phyloP scores from a whole-genome alignment of 2,329 filamentous ascomycete genomes.

The Capronia epimyces region DNA sequence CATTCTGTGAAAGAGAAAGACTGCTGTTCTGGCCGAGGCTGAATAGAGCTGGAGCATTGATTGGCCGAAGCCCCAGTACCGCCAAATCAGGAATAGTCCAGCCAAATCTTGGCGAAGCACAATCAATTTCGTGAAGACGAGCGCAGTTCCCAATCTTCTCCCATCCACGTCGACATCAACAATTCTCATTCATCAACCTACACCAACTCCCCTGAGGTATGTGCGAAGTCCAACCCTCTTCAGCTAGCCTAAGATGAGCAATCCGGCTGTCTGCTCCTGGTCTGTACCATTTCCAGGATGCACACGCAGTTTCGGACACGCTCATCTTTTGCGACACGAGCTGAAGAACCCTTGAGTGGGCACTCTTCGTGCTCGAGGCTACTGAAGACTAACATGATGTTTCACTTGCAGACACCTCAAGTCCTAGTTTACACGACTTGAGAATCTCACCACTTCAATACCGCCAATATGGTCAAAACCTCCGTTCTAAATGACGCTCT shows the following conservation, averaged over 20 bases:
- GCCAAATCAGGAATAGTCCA: neutral
- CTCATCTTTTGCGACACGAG: conserved; percentile 46
- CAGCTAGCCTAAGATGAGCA: conserved; percentile 30
- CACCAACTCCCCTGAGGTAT: conserved; percentile 26
- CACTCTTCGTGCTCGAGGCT: conserved; percentile 65
- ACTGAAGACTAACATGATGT: conserved; percentile 55
- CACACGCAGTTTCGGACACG: conserved; percentile 18
- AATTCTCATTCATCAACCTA: conserved; percentile 15
- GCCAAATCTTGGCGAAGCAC: conserved; percentile 8
- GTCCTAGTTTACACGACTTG: conserved; percentile 44
- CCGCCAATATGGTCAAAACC: conserved; percentile 90
- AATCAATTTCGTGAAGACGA: neutral
- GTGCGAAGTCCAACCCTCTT: conserved; percentile 25
- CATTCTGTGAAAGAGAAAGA: too few relatives aligned
- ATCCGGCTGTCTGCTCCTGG: conserved; percentile 14
- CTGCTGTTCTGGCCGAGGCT: too few relatives aligned
- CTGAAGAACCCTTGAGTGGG: conserved; percentile 64
- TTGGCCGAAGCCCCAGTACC: neutral
- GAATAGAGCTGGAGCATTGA: neutral
- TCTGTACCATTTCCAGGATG: conserved; percentile 23
- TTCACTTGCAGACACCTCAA: conserved; percentile 54
- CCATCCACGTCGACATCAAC: conserved; percentile 14
- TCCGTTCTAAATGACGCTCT: conserved; percentile 99
- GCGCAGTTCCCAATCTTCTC: conserved; percentile 3
- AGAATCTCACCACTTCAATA: conserved; percentile 46